Base-by-base conservation (phyloP, 208 protist species). In the Leishmania mexicana region DNA sequence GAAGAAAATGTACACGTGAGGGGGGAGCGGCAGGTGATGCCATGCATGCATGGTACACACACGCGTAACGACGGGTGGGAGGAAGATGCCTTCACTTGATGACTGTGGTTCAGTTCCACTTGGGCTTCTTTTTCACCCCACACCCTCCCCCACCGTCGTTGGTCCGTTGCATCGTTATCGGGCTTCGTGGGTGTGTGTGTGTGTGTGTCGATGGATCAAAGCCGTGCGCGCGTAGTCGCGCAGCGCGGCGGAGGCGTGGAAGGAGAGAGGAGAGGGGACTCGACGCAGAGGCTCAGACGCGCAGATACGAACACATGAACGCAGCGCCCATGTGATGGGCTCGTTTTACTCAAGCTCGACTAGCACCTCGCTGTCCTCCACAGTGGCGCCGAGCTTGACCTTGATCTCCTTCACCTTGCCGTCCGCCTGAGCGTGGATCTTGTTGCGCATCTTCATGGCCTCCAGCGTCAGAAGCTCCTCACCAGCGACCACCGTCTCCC, bases 371-470 rank as follows among this genome's bases (percentile, higher is more conserved):
- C 60, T 73, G 58, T 86, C 78, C 65, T 81, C 76, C 47, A 88
- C 84, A 11, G 82, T 86, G 51, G 78, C 58, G 79, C 82, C 81
- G 64, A 88, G n/a, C 40, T 75, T 82, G 42, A 84, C 79, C 38
- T 75, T 84, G 42, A 95, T 83, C 49, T 70, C 57, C 80, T 83
- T 86, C 47, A 90, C 84, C 6, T 68, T 84, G 45, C 93, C 94
- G 81, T 86, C 84, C 28, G 53, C 68, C 49, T 81, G 78, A 35
- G 92, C 85, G 75, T 85, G 57, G 49, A 98, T 81, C 42, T 88
- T 91, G 83, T 93, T 92, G 72, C 98, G 95, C 97, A 99, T 99
- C 90, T 99, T 99, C 98, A 99, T 99, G 28, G 97, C 97, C 84
- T 99, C 98, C 73, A 99, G 85, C 13, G 98, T 90, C 40, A 99